A percentile compares a stretch with the other conserved stretches of the same genome.
phyloP scores from a whole-genome alignment of 139 green algal species.

The Chlorella vulgaris region DNA sequence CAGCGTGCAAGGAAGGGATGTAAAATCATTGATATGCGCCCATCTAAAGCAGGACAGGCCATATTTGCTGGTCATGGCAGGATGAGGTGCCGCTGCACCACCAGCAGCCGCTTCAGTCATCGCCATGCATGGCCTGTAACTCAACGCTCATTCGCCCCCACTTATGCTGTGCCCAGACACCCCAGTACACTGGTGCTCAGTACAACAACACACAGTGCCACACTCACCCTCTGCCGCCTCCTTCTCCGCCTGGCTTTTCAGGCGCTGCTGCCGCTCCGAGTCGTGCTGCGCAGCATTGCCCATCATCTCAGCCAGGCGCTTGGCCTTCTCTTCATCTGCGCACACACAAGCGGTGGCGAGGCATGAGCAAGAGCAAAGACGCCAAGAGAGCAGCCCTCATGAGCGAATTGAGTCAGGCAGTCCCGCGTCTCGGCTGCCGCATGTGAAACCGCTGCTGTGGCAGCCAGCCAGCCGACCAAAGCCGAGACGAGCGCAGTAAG shows the following conservation, averaged over 20 bases:
- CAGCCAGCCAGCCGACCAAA: background rate
- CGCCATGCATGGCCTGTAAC: too few relatives aligned
- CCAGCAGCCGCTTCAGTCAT: too few relatives aligned
- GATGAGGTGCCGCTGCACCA: too few relatives aligned
- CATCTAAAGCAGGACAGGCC: too few relatives aligned
- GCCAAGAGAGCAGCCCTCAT: too few relatives aligned
- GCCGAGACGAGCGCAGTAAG: too few relatives aligned
- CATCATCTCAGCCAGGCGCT: slow-evolving; percentile 85
- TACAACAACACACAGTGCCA: too few relatives aligned
- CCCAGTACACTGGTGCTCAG: too few relatives aligned
- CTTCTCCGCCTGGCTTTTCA: slow-evolving; percentile 33
- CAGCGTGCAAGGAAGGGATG: background rate
- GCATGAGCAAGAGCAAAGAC: background rate
- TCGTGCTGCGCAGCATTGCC: slow-evolving; percentile 80
- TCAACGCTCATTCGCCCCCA: too few relatives aligned
- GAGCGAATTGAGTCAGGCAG: background rate
- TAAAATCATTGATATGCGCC: too few relatives aligned
- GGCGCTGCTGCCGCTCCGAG: slow-evolving; percentile 51
- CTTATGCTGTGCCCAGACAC: too few relatives aligned
- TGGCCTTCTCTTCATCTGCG: slow-evolving; percentile 71
- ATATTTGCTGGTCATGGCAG: too few relatives aligned
- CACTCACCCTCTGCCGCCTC: slow-evolving; percentile 41
- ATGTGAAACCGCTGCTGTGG: background rate
- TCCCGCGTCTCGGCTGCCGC: background rate
- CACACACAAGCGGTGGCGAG: background rate